phyloP scores from a whole-genome alignment of 768 basidiomycete species.

The Kwoniella heveanensis region DNA sequence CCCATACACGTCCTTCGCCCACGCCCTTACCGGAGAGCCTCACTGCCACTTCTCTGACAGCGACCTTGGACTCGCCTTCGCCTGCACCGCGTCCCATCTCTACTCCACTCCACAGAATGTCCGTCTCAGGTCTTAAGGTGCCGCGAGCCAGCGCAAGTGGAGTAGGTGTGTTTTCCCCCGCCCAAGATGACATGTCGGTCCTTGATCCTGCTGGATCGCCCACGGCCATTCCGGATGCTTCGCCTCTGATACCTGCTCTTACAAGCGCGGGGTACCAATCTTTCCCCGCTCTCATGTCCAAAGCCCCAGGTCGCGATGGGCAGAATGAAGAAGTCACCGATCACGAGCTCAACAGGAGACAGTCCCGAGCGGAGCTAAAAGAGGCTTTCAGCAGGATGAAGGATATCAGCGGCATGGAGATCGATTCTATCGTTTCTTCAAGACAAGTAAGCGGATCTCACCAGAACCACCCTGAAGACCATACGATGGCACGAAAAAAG shows the following conservation, averaged over 20 bases:
- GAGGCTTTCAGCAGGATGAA: conserved; percentile 25
- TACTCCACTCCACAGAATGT: conserved; percentile 1
- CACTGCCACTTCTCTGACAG: conserved; percentile 6
- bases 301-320: background rate
- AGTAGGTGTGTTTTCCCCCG: conserved; percentile 22
- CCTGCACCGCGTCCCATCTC: conserved; percentile 12
- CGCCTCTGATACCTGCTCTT: conserved; percentile 2
- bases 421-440: conserved; percentile 7
- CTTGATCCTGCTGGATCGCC: conserved; percentile 32
- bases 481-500: background rate
- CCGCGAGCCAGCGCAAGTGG: conserved; percentile 2
- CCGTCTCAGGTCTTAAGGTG: background rate
- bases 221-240: conserved; percentile 12
- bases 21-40: background rate
- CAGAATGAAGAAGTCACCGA: background rate
- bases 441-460: conserved; percentile 10
- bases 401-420: conserved; percentile 19
- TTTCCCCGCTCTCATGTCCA: background rate
- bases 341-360: background rate
- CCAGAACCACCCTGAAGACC: background rate
- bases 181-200: conserved; percentile 29
- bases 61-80: conserved; percentile 19
- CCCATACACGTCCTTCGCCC: conserved; percentile 4
- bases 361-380: conserved; percentile 20
- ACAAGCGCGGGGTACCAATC: conserved; percentile 3